Evolutionary conservation across 1,284 basidiomycete species (phyloP).

Genomic region (Xerocomus minutiporus): DNA sequence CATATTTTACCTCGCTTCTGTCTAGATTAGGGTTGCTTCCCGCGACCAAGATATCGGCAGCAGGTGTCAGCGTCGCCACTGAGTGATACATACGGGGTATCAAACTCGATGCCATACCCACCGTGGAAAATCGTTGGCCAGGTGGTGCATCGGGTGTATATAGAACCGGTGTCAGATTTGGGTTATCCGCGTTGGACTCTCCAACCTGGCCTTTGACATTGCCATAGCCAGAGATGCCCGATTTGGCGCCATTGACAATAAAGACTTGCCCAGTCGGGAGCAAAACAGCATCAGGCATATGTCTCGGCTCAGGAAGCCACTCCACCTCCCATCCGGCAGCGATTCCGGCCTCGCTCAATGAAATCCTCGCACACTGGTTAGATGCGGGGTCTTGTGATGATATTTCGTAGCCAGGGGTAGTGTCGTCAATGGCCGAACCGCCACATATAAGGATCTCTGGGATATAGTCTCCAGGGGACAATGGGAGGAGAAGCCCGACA

Average conservation of each 20-base stretch:
- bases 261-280: constrained; percentile 75
- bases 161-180: constrained; percentile 67
- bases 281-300: constrained; percentile 79
- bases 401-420: constrained; percentile 52
- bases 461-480: constrained; percentile 60
- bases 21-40: constrained; percentile 84
- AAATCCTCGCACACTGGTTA: constrained; percentile 67
- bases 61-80: constrained; percentile 66
- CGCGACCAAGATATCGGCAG: constrained; percentile 69
- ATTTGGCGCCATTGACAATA: constrained; percentile 71
- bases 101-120: constrained; percentile 59
- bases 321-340: constrained; percentile 69
- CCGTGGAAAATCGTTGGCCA: constrained; percentile 60
- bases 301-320: constrained; percentile 65
- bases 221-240: constrained; percentile 80
- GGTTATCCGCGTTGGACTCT: constrained; percentile 74
- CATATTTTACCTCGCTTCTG: constrained; percentile 61
- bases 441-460: constrained; percentile 77
- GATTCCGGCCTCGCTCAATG: constrained; percentile 63
- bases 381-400: constrained; percentile 70
- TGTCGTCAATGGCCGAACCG: constrained; percentile 68
- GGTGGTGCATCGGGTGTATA: constrained; percentile 63
- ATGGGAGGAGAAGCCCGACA: constrained; percentile 66
- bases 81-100: constrained; percentile 85
- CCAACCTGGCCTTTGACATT: constrained; percentile 72